Conservation (phyloP, 2,329 filamentous ascomycete species). For the Nectriaceae sp. region DNA sequence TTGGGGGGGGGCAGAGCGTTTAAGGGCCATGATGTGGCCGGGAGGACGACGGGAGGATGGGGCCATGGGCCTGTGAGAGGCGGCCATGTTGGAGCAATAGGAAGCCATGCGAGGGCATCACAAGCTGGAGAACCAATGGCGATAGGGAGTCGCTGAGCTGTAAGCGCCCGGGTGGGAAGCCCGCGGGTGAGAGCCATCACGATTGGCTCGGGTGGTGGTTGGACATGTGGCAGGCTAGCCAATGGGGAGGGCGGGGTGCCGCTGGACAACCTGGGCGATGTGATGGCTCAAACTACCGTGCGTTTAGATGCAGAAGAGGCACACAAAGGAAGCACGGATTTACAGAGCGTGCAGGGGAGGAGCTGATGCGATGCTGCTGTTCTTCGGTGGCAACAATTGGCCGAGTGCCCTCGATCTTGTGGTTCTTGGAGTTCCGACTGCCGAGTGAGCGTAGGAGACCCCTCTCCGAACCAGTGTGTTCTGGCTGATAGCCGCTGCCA, state of each 20-base stretch:
- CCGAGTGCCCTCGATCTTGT: background rate
- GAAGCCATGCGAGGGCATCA: slow-evolving; percentile 20
- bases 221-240: slow-evolving; percentile 17
- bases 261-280: slow-evolving; percentile 3
- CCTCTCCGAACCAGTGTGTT: slow-evolving; percentile 13
- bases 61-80: slow-evolving; percentile 18
- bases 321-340: background rate
- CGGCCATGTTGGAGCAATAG: slow-evolving; percentile 1
- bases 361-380: background rate
- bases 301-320: slow-evolving; percentile 9
- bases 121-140: slow-evolving; percentile 29
- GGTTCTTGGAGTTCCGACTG: background rate
- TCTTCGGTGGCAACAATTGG: background rate
- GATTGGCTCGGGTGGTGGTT: slow-evolving; percentile 29
- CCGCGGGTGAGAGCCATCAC: slow-evolving; percentile 14
- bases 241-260: slow-evolving; percentile 22
- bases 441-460: background rate
- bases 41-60: slow-evolving; percentile 7
- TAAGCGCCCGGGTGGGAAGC: slow-evolving; percentile 35
- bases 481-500: slow-evolving; percentile 18
- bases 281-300: slow-evolving; percentile 2
- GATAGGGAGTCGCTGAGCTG: slow-evolving; percentile 19
- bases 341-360: background rate
- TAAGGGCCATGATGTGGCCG: slow-evolving; percentile 27
- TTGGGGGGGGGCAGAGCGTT: slow-evolving; percentile 28